A percentile compares a stretch with the other conserved stretches of the same genome.
phyloP scores from a whole-genome alignment of 164 flowering plant genomes.

The Aristolochia contorta region DNA sequence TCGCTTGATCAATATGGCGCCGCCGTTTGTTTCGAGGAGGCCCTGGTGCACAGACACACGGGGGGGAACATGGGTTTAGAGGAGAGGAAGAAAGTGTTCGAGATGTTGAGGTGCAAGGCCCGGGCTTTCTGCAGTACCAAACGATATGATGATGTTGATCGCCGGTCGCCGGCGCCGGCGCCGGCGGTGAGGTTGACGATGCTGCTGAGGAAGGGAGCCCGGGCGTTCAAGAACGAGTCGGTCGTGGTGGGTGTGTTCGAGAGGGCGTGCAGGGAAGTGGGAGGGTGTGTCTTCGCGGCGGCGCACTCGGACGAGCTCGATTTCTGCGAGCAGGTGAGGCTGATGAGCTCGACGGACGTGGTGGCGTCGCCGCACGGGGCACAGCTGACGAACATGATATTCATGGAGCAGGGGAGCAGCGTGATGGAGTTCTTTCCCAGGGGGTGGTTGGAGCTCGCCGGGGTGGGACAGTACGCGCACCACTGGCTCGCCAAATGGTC shows the following conservation, averaged over 20 bases:
- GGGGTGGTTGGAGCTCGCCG: constrained; percentile 70
- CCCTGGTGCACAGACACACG: constrained; percentile 74
- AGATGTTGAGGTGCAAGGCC: constrained; percentile 65
- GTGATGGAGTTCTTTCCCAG: constrained; percentile 77
- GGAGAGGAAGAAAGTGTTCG: constrained; percentile 47
- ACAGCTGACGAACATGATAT: constrained; percentile 65
- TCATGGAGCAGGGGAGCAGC: constrained; percentile 22
- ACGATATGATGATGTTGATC: no score
- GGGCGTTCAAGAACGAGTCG: constrained; percentile 61
- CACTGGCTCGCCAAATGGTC: constrained; percentile 22
- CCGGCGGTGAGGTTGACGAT: constrained; percentile 50
- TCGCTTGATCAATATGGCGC: constrained; percentile 31
- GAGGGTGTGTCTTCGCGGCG: constrained; percentile 41
- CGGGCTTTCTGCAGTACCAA: constrained; percentile 50
- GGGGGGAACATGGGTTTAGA: constrained; percentile 60
- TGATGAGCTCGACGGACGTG: constrained; percentile 19
- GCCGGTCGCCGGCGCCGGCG: not conserved
- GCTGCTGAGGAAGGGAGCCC: constrained; percentile 60
- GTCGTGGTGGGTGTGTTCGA: constrained; percentile 42
- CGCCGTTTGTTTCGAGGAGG: constrained; percentile 43
- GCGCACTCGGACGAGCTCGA: constrained; percentile 51
- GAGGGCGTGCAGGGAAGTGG: constrained; percentile 47
- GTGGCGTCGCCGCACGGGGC: constrained; percentile 71
- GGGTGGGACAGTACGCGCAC: constrained; percentile 58
- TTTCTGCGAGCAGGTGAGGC: constrained; percentile 65